A percentile compares a stretch with the other conserved stretches of the same genome.
Conservation (phyloP, 352 stramenopile genomes). For the Phytophthora citrophthora region DNA sequence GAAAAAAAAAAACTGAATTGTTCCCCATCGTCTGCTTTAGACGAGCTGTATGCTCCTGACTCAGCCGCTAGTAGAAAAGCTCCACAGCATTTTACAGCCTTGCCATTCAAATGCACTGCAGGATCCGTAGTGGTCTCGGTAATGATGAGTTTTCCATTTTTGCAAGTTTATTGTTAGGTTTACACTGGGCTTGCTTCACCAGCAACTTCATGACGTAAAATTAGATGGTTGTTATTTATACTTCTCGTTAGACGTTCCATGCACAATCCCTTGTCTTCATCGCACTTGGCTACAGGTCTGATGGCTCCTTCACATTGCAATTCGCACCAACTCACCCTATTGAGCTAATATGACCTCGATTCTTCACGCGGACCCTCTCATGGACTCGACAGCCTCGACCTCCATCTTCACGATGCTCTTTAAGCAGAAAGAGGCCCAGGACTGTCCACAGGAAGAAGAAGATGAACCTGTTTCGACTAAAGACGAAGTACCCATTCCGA, state of each 20-base stretch:
- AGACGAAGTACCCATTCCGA: slow-evolving; percentile 1
- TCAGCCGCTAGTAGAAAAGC: neutral
- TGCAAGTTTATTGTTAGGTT: slow-evolving; percentile 2
- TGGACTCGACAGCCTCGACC: slow-evolving; percentile 2
- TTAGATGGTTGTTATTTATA: slow-evolving; percentile 4
- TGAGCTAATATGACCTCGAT: slow-evolving; percentile 19
- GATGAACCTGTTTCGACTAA: neutral
- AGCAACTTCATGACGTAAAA: neutral
- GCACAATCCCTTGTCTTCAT: slow-evolving; percentile 11
- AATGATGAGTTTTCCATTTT: too few relatives aligned
- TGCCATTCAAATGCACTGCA: too few relatives aligned
- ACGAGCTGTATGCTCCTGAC: neutral
- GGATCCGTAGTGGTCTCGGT: too few relatives aligned
- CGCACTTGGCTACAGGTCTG: neutral
- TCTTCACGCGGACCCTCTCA: slow-evolving; percentile 5
- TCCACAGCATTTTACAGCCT: neutral
- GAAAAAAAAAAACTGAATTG: neutral
- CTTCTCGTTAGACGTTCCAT: neutral
- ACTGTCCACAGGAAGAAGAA: slow-evolving; percentile 23
- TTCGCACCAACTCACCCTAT: slow-evolving; percentile 8
- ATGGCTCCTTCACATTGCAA: slow-evolving; percentile 19
- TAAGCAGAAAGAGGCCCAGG: slow-evolving; percentile 23
- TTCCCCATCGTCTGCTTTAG: neutral
- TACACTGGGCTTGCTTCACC: neutral
- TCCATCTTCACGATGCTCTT: slow-evolving; percentile 42